Evolutionary conservation across 2,329 filamentous ascomycete genomes (phyloP), one percentile per base, ranked within the genome.

Genomic region (Leptosphaerulina australis): DNA sequence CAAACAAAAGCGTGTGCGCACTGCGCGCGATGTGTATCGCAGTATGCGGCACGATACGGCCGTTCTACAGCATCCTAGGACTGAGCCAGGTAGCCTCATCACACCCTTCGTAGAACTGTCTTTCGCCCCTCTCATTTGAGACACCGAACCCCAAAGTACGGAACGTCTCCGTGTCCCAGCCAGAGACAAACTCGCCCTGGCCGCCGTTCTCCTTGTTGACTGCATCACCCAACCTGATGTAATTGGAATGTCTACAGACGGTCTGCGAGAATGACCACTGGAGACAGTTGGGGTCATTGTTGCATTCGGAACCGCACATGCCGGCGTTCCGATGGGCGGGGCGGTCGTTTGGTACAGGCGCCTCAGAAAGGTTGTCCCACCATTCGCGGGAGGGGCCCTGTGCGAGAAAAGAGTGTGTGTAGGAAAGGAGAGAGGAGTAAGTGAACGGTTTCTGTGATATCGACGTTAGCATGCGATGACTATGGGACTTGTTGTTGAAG

Each of bases 161-260:
- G 38, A 75, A 68, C 47, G 69, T 73, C 25, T 64, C 66, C 1
- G 67, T 55, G 33, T 73, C 70, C 73, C 73, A 76, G 5, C 72
- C 73, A 3, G 63, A 68, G 7, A 69, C 66, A 35, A 73, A 74
- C 20, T 72, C 67, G 44, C 68, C 66, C 48, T 74, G 70, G 1
- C 65, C 61, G 48, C 65, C 59, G 30, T 64, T 64, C 44, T 71
- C 65, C 6, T 56, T 44, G 40, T 71, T 63, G 7, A 74, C 69
- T 17, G 61, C 60, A 28, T 71, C 64, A 11, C 70, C 60, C 48
- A 70, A 58, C 44, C 67, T 69, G 52, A 70, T 71, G 35, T 67
- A 70, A 31, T 68, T 66, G 3, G 68, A 73, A 21, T 71, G 66
- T 21, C 72, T 68, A 44, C 74, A 73, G 2, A 71, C 71, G 17